Evolutionary conservation across 768 basidiomycete species (phyloP), one percentile per base, ranked within the genome.

Genomic region (Boletellus ananas): DNA sequence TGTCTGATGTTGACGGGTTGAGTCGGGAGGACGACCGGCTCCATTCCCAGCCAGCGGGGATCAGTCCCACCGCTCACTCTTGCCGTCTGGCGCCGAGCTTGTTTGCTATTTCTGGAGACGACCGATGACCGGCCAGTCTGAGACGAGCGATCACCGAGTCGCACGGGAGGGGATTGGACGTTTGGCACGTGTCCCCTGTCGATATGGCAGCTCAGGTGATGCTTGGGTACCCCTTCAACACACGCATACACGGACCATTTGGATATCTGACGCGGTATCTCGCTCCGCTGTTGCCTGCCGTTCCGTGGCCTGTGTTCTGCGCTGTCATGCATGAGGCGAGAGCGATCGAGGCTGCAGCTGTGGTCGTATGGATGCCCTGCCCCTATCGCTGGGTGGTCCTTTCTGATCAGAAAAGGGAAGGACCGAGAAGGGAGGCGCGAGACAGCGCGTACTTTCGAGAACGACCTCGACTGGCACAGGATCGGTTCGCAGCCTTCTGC

Each of bases 1-100:
- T 62, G 62, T 51, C 63, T 59, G 63, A 57, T 56, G 39, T 23
- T 51, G 45, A 49, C 6, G 27, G 23, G 29, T 40, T 44, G 48
- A 33, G 43, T 18, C n/a, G 38, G 27, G 35, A 51, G 37, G 41
- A 50, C 36, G 20, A 44, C 47, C 10, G 29, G 29, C 29, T 37
- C 29, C 18, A 16, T 12, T 38, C 41, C 53, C 38, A 29, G 23
- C 7, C 47, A 27, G 35, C 44, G 46, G 34, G 46, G 43, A 60
- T 57, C 55, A 49, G 49, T 41, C 34, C 29, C 10, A 44, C 51
- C 29, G 29, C 10, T 25, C 7, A 25, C 23, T 25, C 23, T 5
- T 1, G 23, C 23, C 23, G 23, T 25, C 23, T 5, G 5, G 23
- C 23, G 23, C 23, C 23, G 23, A 1, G 5, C 23, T 25, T 25